A percentile compares a stretch with the other conserved stretches of the same genome.
Conservation (phyloP, 768 basidiomycete species). For the Phanerochaete carnosa region DNA sequence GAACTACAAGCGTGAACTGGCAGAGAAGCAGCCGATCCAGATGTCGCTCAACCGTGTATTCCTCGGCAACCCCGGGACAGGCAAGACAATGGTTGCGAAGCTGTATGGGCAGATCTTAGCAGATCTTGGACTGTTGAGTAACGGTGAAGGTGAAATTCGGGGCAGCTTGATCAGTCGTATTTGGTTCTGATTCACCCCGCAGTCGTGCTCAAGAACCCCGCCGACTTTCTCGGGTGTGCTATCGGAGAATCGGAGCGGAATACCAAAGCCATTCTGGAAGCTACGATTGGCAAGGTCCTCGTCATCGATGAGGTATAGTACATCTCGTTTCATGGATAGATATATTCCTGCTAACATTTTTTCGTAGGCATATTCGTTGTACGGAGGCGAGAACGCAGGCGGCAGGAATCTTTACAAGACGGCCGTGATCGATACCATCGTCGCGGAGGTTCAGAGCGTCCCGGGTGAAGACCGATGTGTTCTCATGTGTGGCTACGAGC, state of each 20-base stretch:
- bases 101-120: conserved; percentile 62
- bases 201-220: conserved; percentile 67
- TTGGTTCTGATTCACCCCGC: not conserved
- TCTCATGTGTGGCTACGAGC: conserved; percentile 60
- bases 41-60: conserved; percentile 64
- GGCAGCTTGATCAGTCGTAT: conserved; percentile 18
- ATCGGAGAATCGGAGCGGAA: conserved; percentile 62
- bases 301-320: conserved; percentile 64
- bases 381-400: conserved; percentile 33
- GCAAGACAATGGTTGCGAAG: conserved; percentile 68
- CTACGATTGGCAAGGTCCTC: conserved; percentile 60
- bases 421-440: conserved; percentile 70
- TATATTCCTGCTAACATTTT: no score
- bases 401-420: conserved; percentile 51
- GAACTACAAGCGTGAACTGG: conserved; percentile 60
- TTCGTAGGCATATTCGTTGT: conserved; percentile 70
- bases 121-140: conserved; percentile 59
- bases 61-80: conserved; percentile 66
- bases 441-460: conserved; percentile 67
- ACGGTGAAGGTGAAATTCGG: conserved; percentile 66
- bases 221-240: conserved; percentile 61
- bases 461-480: conserved; percentile 72
- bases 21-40: conserved; percentile 50
- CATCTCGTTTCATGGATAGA: no score
- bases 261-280: conserved; percentile 60